A percentile compares a stretch with the other conserved stretches of the same genome.
These are phyloP conservation scores for Litsea cubeba DNA, from an alignment of 164 flowering plant species.

Conservation along the genomic window DNA sequence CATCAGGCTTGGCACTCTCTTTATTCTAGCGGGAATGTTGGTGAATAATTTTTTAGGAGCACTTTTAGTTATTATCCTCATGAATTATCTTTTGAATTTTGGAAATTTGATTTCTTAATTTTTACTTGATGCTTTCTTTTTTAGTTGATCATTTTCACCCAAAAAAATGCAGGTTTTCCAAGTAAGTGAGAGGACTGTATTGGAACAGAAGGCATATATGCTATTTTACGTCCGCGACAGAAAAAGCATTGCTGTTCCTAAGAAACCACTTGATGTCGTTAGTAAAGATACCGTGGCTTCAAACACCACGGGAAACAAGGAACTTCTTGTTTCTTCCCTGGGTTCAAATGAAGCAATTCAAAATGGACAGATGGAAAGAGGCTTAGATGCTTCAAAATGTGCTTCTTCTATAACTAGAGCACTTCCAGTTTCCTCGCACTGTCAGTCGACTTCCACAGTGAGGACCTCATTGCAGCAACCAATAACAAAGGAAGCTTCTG, in stretches of 20 bases:
- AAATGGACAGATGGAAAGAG: conserved; percentile 23
- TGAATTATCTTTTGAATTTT: neutral
- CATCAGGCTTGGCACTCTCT: too few relatives aligned
- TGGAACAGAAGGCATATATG: conserved; percentile 96
- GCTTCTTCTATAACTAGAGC: conserved; percentile 14
- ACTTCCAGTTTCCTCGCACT: neutral
- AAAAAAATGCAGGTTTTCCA: conserved; percentile 52
- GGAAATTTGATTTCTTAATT: neutral
- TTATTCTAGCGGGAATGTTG: neutral
- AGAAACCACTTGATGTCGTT: conserved; percentile 33
- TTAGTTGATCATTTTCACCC: neutral
- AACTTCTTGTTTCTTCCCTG: conserved; percentile 10
- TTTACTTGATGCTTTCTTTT: neutral
- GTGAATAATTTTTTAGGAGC: neutral
- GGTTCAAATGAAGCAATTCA: conserved; percentile 19
- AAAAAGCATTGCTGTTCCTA: conserved; percentile 27
- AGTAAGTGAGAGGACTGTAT: conserved; percentile 64
- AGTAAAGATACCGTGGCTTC: conserved; percentile 32
- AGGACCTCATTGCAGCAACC: conserved; percentile 13
- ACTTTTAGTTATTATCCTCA: neutral
- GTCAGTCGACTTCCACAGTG: neutral
- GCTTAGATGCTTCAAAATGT: conserved; percentile 10
- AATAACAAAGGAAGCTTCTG: conserved; percentile 17
- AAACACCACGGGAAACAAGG: conserved; percentile 22
- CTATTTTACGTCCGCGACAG: conserved; percentile 82